Evolutionary conservation across 2,329 filamentous ascomycete species (phyloP).

Genomic region (Aaosphaeria arxii): DNA sequence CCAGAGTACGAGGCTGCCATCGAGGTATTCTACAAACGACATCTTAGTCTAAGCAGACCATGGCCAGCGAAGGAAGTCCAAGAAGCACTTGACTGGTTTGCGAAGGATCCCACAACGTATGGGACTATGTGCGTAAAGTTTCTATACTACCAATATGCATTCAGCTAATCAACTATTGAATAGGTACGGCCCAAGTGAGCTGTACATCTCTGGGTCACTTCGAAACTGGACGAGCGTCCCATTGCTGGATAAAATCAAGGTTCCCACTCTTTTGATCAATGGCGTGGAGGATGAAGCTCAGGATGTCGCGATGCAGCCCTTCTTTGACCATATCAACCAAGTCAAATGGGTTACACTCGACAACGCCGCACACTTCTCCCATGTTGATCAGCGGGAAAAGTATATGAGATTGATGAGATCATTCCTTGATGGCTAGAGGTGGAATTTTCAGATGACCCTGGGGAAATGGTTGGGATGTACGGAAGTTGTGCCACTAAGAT

Average conservation of each 20-base stretch:
- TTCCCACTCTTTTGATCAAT: constrained; percentile 35
- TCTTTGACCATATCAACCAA: constrained; percentile 34
- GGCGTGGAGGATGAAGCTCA: constrained; percentile 36
- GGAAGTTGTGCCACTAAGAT: no score
- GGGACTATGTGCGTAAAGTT: background rate
- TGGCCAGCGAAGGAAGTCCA: constrained; percentile 17
- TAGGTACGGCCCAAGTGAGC: constrained; percentile 18
- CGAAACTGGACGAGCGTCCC: constrained; percentile 25
- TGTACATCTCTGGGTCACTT: constrained; percentile 19
- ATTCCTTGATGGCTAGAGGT: constrained; percentile 15
- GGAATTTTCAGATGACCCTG: no score
- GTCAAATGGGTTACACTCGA: constrained; percentile 39
- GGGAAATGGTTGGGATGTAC: no score
- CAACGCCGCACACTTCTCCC: constrained; percentile 33
- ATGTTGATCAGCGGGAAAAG: constrained; percentile 18
- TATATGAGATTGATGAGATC: constrained; percentile 2
- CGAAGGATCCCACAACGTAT: background rate
- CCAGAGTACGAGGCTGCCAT: constrained; percentile 2
- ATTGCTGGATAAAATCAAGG: constrained; percentile 24
- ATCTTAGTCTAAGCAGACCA: constrained; percentile 1
- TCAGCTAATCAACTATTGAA: constrained; percentile 16
- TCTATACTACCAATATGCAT: background rate
- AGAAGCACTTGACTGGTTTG: background rate
- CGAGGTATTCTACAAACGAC: constrained; percentile 3
- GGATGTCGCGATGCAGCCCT: constrained; percentile 33